phyloP scores from a whole-genome alignment of 2,329 filamentous ascomycete species.

The Cladosporium sphaerospermum region DNA sequence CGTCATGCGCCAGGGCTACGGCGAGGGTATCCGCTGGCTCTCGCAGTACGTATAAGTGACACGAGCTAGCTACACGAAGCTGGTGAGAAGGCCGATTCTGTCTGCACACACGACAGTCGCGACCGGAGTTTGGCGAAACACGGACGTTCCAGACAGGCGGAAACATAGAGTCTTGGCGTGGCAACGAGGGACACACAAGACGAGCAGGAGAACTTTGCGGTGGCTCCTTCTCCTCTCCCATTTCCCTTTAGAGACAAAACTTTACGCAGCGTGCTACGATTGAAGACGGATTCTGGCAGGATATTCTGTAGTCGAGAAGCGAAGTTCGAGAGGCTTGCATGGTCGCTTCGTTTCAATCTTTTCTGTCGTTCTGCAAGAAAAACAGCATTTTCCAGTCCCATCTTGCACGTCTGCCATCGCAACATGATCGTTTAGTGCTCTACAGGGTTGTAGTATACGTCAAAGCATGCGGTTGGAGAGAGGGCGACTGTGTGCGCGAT shows the following conservation, averaged over 20 bases:
- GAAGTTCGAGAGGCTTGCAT: background rate
- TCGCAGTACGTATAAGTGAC: slow-evolving; percentile 71
- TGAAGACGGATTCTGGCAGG: background rate
- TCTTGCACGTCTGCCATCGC: background rate
- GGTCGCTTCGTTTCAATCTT: background rate
- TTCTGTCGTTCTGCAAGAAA: background rate
- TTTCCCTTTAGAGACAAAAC: background rate
- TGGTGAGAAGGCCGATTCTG: no score
- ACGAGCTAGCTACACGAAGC: background rate
- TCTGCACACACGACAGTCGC: no score
- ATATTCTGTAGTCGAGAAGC: background rate
- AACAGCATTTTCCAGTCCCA: background rate
- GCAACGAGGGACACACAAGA: slow-evolving; percentile 1
- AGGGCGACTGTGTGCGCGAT: no score
- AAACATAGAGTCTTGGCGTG: background rate
- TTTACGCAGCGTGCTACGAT: slow-evolving; percentile 12
- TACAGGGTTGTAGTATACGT: no score
- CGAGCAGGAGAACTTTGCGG: background rate
- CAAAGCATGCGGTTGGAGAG: no score
- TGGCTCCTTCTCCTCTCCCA: slow-evolving; percentile 4
- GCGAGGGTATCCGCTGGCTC: slow-evolving; percentile 85
- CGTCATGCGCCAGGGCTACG: slow-evolving; percentile 92
- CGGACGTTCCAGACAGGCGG: background rate
- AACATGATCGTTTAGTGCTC: background rate
- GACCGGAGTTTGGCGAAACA: no score